A percentile compares a stretch with the other conserved stretches of the same genome.
Evolutionary conservation across 2,329 filamentous ascomycete species (phyloP).

Genomic region (Sphaerostilbella broomeana): DNA sequence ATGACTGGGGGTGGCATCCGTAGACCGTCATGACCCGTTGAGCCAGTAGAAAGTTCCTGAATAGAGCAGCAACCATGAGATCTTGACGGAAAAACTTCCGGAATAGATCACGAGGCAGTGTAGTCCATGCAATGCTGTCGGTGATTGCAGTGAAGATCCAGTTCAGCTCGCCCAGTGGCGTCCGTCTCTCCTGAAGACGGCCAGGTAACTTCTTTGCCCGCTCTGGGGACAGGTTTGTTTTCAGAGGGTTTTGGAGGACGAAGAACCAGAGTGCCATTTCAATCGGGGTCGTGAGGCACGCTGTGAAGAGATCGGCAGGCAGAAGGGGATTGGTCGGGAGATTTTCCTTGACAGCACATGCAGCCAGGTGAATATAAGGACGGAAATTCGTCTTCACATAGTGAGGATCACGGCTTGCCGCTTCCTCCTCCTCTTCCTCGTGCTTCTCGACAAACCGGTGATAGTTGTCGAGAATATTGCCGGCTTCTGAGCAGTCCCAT

Average conservation of each 20-base stretch:
- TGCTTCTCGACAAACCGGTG: conserved; percentile 93
- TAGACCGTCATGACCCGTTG: conserved; percentile 96
- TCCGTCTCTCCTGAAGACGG: conserved; percentile 83
- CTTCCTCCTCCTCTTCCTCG: conserved; percentile 77
- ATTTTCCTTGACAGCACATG: conserved; percentile 84
- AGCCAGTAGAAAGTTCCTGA: conserved; percentile 89
- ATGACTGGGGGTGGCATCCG: conserved; percentile 89
- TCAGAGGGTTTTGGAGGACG: conserved; percentile 79
- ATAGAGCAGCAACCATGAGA: conserved; percentile 96
- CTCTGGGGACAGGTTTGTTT: conserved; percentile 64
- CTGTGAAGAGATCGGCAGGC: conserved; percentile 92
- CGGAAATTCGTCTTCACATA: conserved; percentile 69
- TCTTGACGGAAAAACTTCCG: conserved; percentile 97
- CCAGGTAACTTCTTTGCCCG: conserved; percentile 86
- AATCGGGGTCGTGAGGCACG: conserved; percentile 92
- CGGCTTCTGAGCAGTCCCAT: conserved; percentile 95
- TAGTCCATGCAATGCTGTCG: conserved; percentile 98
- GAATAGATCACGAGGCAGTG: conserved; percentile 80
- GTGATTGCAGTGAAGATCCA: conserved; percentile 99
- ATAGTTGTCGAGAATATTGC: conserved; percentile 92
- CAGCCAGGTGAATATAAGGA: conserved; percentile 81
- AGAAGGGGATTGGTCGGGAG: conserved; percentile 90
- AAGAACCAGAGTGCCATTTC: conserved; percentile 97
- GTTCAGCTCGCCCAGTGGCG: conserved; percentile 90
- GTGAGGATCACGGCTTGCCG: conserved; percentile 67